Percentiles rank a stretch among this genome's conserved stretches.
Conservation (phyloP, 768 basidiomycete species). For the Russula foetens region DNA sequence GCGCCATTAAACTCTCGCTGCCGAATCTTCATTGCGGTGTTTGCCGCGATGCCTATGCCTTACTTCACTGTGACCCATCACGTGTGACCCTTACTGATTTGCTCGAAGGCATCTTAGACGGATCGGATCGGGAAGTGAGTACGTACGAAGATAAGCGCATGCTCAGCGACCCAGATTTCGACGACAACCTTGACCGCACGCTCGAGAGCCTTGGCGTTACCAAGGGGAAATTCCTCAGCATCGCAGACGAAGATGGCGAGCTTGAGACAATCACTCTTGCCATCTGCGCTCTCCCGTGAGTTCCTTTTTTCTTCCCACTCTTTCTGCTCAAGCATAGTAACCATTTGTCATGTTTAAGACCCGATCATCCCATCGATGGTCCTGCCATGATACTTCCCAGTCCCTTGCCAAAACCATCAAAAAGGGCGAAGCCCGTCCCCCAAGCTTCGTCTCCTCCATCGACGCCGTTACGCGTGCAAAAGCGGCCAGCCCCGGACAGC, state of each 20-base stretch:
- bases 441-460: slow-evolving; percentile 35
- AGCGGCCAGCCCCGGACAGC: slow-evolving; percentile 50
- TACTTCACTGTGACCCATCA: slow-evolving; percentile 64
- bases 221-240: slow-evolving; percentile 79
- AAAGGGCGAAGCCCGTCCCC: slow-evolving; percentile 27
- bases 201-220: slow-evolving; percentile 74
- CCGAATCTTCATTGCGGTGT: slow-evolving; percentile 79
- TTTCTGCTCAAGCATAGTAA: not conserved
- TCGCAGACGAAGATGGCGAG: slow-evolving; percentile 83
- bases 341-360: slow-evolving; percentile 31
- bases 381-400: slow-evolving; percentile 56
- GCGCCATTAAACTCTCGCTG: slow-evolving; percentile 50
- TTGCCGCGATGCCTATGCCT: slow-evolving; percentile 78
- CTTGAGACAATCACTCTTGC: slow-evolving; percentile 64
- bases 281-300: slow-evolving; percentile 64
- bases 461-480: slow-evolving; percentile 39
- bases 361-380: slow-evolving; percentile 44
- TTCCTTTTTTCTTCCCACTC: slow-evolving; percentile 19
- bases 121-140: slow-evolving; percentile 42
- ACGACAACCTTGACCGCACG: slow-evolving; percentile 78
- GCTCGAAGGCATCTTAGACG: slow-evolving; percentile 55
- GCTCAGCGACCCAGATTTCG: slow-evolving; percentile 88
- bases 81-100: slow-evolving; percentile 65
- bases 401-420: slow-evolving; percentile 51
- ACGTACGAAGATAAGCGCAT: slow-evolving; percentile 85